These are phyloP conservation scores for Millerago galiae DNA, from an alignment of 805 yeast species.

Conservation along the genomic window DNA sequence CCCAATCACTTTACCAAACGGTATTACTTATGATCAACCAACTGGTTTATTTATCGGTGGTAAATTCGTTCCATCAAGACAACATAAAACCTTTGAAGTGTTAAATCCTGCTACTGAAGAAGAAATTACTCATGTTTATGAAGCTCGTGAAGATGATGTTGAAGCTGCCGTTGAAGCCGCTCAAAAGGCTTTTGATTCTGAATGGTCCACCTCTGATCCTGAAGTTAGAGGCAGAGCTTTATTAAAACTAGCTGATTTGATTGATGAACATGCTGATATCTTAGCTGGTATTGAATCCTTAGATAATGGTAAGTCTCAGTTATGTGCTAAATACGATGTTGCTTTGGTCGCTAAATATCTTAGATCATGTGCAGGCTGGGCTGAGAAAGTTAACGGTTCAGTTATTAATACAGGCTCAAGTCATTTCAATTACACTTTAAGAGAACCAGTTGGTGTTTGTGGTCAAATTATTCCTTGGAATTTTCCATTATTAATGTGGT, in stretches of 20 bases:
- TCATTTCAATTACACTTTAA: constrained; percentile 59
- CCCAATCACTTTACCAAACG: constrained; percentile 64
- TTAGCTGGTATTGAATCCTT: constrained; percentile 79
- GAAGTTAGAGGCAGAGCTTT: constrained; percentile 54
- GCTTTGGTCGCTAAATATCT: constrained; percentile 61
- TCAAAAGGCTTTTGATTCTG: constrained; percentile 59
- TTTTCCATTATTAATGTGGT: constrained; percentile 82
- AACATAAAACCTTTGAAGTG: constrained; percentile 54
- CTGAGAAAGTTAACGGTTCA: constrained; percentile 61
- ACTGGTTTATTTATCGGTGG: constrained; percentile 78
- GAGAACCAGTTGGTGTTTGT: constrained; percentile 86
- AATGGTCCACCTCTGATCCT: constrained; percentile 71
- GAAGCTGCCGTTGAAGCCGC: constrained; percentile 87
- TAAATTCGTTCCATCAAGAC: constrained; percentile 58
- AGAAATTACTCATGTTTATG: constrained; percentile 59
- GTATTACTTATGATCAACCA: constrained; percentile 68
- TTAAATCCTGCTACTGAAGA: constrained; percentile 72
- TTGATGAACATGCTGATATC: constrained; percentile 68
- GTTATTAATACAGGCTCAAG: constrained; percentile 54
- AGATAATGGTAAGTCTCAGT: constrained; percentile 84
- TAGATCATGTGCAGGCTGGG: constrained; percentile 81
- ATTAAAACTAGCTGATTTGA: constrained; percentile 67
- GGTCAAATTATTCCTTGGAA: constrained; percentile 92
- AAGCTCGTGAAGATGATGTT: constrained; percentile 71
- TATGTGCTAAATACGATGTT: constrained; percentile 72